These are phyloP conservation scores for Fistulinella prunicolor DNA, from an alignment of 768 basidiomycete genomes.

Conservation along the genomic window DNA sequence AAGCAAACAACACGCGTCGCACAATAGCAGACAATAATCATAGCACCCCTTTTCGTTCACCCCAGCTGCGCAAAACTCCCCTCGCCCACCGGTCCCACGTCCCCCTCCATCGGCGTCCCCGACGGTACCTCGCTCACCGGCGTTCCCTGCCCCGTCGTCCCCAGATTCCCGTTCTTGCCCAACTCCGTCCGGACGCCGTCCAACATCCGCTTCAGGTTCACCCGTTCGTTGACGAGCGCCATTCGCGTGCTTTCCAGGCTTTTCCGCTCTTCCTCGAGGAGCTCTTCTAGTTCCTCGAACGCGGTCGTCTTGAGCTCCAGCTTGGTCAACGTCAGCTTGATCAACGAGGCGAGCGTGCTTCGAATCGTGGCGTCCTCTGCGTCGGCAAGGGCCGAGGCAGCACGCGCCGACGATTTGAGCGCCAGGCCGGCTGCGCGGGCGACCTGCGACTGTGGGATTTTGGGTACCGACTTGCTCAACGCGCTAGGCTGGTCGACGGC, in stretches of 20 bases:
- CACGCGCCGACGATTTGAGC: constrained; percentile 83
- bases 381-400: constrained; percentile 74
- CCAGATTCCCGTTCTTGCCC: constrained; percentile 49
- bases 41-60: constrained; percentile 20
- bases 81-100: constrained; percentile 53
- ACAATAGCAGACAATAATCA: constrained; percentile 29
- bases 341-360: constrained; percentile 73
- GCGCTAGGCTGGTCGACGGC: constrained; percentile 41
- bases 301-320: constrained; percentile 93
- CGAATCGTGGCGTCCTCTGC: constrained; percentile 83
- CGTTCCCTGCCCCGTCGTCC: constrained; percentile 61
- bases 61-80: constrained; percentile 53
- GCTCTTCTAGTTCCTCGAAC: constrained; percentile 91
- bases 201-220: constrained; percentile 66
- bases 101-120: constrained; percentile 45
- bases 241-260: constrained; percentile 79
- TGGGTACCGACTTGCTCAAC: constrained; percentile 29
- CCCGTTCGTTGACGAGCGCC: constrained; percentile 75
- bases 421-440: constrained; percentile 84
- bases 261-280: constrained; percentile 88
- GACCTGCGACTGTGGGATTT: constrained; percentile 69
- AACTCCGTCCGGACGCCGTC: constrained; percentile 67
- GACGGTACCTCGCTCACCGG: constrained; percentile 51
- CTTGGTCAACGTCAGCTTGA: constrained; percentile 82
- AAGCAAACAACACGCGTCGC: too few relatives aligned